These are phyloP conservation scores for Mucor circinelloides DNA, from an alignment of 371 early-diverging fungal genomes.

Conservation along the genomic window DNA sequence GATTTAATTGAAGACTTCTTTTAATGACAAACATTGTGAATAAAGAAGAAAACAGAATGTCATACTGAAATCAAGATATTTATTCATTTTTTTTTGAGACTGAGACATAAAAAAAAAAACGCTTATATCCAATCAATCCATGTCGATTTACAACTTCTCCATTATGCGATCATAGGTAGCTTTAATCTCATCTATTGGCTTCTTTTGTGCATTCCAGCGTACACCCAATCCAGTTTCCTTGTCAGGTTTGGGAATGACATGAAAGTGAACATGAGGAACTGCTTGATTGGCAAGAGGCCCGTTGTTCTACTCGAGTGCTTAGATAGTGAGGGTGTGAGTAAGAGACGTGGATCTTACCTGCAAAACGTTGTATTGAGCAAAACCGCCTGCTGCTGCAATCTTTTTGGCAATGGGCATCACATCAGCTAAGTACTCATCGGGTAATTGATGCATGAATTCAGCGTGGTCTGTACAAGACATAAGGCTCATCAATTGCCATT, in stretches of 20 bases:
- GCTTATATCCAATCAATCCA: background rate
- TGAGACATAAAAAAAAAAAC: background rate
- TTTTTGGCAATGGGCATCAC: constrained; percentile 86
- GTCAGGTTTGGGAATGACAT: constrained; percentile 83
- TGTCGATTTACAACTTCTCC: constrained; percentile 18
- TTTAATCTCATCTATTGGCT: constrained; percentile 41
- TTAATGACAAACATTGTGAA: constrained; percentile 8
- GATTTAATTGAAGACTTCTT: background rate
- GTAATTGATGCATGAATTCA: constrained; percentile 85
- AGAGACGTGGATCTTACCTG: constrained; percentile 58
- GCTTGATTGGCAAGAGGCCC: constrained; percentile 77
- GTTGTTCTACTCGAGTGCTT: constrained; percentile 67
- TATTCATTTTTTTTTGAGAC: background rate
- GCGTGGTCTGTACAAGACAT: constrained; percentile 74
- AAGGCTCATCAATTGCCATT: background rate
- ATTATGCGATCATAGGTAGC: constrained; percentile 27
- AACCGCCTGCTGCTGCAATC: constrained; percentile 71
- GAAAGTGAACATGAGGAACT: constrained; percentile 92
- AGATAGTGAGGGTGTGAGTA: background rate
- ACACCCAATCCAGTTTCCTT: constrained; percentile 71
- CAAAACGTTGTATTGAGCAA: constrained; percentile 83
- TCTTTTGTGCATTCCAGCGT: constrained; percentile 59
- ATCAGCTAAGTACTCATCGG: constrained; percentile 84
- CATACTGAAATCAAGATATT: background rate
- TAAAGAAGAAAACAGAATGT: background rate